Conservation (phyloP, 371 early-diverging fungal species). For the Mortierella sp. region DNA sequence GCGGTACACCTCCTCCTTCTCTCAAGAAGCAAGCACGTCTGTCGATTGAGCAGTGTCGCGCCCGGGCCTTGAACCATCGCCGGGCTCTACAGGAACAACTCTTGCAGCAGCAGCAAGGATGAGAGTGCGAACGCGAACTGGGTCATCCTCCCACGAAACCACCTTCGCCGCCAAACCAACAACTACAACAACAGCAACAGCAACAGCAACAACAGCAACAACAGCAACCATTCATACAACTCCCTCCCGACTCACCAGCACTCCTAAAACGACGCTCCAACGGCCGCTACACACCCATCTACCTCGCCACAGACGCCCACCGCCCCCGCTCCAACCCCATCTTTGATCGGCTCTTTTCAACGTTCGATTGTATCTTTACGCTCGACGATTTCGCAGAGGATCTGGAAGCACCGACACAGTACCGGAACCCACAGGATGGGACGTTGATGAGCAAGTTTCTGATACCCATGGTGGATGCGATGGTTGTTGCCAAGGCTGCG, state of each 20-base stretch:
- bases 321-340: conserved; percentile 66
- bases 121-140: not conserved
- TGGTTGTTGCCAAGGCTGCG: conserved; percentile 71
- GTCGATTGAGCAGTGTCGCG: conserved; percentile 44
- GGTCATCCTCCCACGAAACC: not conserved
- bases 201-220: conserved; percentile 16
- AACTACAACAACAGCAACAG: conserved; percentile 11
- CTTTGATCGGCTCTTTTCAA: conserved; percentile 65
- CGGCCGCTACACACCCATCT: conserved; percentile 61
- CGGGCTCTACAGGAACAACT: conserved; percentile 21
- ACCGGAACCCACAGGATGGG: conserved; percentile 66
- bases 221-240: conserved; percentile 15
- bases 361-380: conserved; percentile 70
- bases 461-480: conserved; percentile 78
- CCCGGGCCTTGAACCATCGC: conserved; percentile 33
- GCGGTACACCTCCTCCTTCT: not conserved
- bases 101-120: conserved; percentile 10
- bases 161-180: not conserved
- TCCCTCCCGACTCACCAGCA: not conserved
- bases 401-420: conserved; percentile 59
- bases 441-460: conserved; percentile 64
- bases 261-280: conserved; percentile 38
- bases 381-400: conserved; percentile 66
- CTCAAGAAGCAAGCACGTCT: conserved; percentile 25
- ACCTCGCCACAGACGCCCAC: conserved; percentile 72